These are phyloP conservation scores for Aspergillus pseudoglaucus DNA, from an alignment of 2,329 filamentous ascomycete species.

Conservation along the genomic window DNA sequence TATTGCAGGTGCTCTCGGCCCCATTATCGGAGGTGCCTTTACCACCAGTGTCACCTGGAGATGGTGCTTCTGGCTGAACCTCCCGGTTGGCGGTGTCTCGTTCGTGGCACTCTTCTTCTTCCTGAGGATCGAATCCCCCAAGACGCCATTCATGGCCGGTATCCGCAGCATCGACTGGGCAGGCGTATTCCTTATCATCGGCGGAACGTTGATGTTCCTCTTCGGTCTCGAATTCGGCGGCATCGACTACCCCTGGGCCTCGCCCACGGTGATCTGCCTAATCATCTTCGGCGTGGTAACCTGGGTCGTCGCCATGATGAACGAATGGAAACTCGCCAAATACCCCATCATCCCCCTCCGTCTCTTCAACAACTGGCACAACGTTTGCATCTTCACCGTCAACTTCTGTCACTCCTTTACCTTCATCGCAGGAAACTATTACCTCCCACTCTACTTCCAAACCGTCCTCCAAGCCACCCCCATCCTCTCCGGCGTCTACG, in stretches of 20 bases:
- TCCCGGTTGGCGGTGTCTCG: slow-evolving; percentile 55
- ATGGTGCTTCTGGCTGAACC: slow-evolving; percentile 58
- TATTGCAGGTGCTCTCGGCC: slow-evolving; percentile 54
- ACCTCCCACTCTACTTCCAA: slow-evolving; percentile 80
- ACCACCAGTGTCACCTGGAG: slow-evolving; percentile 55
- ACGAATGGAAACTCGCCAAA: slow-evolving; percentile 66
- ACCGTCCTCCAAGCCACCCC: slow-evolving; percentile 62
- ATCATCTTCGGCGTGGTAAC: slow-evolving; percentile 64
- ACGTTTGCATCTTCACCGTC: slow-evolving; percentile 58
- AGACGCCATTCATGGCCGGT: slow-evolving; percentile 51
- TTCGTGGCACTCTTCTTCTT: slow-evolving; percentile 55
- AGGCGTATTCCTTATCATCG: slow-evolving; percentile 60
- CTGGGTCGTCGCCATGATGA: slow-evolving; percentile 60
- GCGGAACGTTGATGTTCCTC: slow-evolving; percentile 76
- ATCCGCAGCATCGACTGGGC: slow-evolving; percentile 59
- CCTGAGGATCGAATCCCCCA: slow-evolving; percentile 56
- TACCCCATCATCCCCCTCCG: slow-evolving; percentile 72
- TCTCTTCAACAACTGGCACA: slow-evolving; percentile 62
- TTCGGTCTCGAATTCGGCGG: slow-evolving; percentile 82
- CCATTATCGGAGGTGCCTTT: slow-evolving; percentile 56
- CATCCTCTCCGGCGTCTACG: slow-evolving; percentile 66
- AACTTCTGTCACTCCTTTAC: slow-evolving; percentile 69
- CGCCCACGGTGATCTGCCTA: slow-evolving; percentile 67
- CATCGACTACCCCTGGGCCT: slow-evolving; percentile 66
- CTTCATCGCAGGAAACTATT: slow-evolving; percentile 74